Evolutionary conservation across 495 filamentous ascomycete genomes (phyloP), one percentile per base, ranked within the genome.

Genomic region (Alectoria sarmentosa): DNA sequence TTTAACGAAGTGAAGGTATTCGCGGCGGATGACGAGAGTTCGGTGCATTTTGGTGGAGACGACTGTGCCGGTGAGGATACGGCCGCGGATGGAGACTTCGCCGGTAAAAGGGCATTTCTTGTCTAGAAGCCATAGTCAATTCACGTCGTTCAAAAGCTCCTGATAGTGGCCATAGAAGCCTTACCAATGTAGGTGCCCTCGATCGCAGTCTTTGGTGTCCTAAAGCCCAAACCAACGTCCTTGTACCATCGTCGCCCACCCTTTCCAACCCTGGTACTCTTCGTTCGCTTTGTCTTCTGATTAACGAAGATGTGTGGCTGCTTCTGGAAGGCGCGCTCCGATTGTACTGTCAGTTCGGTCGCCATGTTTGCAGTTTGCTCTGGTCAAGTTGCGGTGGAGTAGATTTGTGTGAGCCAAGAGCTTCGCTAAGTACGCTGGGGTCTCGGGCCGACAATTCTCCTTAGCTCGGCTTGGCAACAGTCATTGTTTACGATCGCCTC

Each of bases 21-120:
- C 95, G 79, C 94, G 91, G 79, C 94, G 95, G 86, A 99, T 96
- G 84, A 98, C 86, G 76, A 97, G 84, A 73, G 94, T 98, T 77
- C 92, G 88, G 88, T 97, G 92, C 92, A 97, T 97, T 89, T 97
- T 97, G 77, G 95, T 99, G 69, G 92, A 96, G 76, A 98, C 90
- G 73, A 99, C 94, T 76, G 90, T 95, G 74, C 94, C 94, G 75
- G 93, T 96, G 69, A 99, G 84, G 88, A 99, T 97, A 92, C 94
- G 92, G 77, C 94, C 94, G 83, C 94, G 94, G 85, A 98, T 97
- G 71, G 91, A 96, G 73, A 98, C 92, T 75, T 90, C 82, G 76
- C 95, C 95, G 69, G 91, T 96, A 87, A 98, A 99, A 72, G 94
- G 94, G 87, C 94, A 99, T 85, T 99, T 99, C 88, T 99, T 97